Conservation (phyloP, 116 monocot genomes). For the Zostera marina region DNA sequence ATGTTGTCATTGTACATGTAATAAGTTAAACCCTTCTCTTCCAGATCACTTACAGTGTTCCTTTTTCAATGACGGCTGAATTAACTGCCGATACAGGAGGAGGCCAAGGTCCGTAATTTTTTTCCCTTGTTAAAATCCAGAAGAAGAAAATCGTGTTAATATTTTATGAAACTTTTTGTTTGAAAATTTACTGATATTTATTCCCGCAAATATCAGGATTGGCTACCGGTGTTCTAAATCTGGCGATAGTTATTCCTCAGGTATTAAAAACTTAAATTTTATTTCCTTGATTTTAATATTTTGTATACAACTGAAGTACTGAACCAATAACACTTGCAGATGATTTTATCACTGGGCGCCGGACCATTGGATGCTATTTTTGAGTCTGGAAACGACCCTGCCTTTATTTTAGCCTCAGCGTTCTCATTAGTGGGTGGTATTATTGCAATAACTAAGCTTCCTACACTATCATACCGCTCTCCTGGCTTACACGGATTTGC, state of each 20-base stretch:
- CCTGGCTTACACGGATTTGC: slow-evolving; percentile 81
- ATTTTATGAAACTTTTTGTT: not conserved
- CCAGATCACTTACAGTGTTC: slow-evolving; percentile 79
- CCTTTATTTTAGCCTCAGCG: slow-evolving; percentile 61
- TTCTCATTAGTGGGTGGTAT: slow-evolving; percentile 44
- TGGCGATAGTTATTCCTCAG: slow-evolving; percentile 94
- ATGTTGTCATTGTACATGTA: not conserved
- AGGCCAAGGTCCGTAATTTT: slow-evolving; percentile 52
- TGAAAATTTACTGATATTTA: not conserved
- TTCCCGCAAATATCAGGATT: slow-evolving; percentile 40
- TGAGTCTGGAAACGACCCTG: slow-evolving; percentile 92
- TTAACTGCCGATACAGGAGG: slow-evolving; percentile 49
- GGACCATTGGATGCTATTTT: slow-evolving; percentile 96
- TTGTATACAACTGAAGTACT: not conserved
- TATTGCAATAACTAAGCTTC: slow-evolving; percentile 53
- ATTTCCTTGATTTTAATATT: not conserved
- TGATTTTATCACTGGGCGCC: slow-evolving; percentile 73
- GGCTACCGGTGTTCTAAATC: slow-evolving; percentile 96
- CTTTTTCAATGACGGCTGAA: slow-evolving; percentile 71
- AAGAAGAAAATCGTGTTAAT: not conserved
- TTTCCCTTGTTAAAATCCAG: not conserved
- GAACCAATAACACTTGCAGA: slow-evolving; percentile 19
- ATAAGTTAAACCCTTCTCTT: slow-evolving; percentile 2
- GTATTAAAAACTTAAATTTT: slow-evolving; percentile 10
- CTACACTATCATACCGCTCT: slow-evolving; percentile 31